A percentile compares a stretch with the other conserved stretches of the same genome.
Evolutionary conservation across 1,139 yeast species (phyloP).

Genomic region (Casaregolazyma lundiana): DNA sequence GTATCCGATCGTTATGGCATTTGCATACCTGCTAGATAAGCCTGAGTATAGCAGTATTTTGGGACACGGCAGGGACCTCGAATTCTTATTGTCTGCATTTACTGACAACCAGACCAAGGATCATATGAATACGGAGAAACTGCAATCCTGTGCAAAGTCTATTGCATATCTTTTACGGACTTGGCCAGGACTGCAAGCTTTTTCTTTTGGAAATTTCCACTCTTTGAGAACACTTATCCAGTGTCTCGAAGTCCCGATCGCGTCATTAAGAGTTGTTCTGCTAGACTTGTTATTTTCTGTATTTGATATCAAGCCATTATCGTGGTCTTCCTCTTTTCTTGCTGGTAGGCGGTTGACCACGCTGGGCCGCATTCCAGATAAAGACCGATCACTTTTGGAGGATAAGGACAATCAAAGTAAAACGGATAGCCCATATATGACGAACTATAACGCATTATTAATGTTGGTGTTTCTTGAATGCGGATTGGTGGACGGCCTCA

Average conservation of each 20-base stretch:
- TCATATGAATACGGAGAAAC: slow-evolving; percentile 46
- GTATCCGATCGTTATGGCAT: slow-evolving; percentile 49
- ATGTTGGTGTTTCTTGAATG: slow-evolving; percentile 52
- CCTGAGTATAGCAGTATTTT: slow-evolving; percentile 55
- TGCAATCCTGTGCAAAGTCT: slow-evolving; percentile 60
- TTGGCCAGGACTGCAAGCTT: slow-evolving; percentile 73
- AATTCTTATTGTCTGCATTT: slow-evolving; percentile 60
- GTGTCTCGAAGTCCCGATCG: slow-evolving; percentile 57
- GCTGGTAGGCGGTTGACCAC: slow-evolving; percentile 35
- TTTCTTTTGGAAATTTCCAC: slow-evolving; percentile 54
- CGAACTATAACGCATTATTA: slow-evolving; percentile 63
- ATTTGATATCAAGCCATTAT: slow-evolving; percentile 55
- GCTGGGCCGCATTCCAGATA: slow-evolving; percentile 25
- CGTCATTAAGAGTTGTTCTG: slow-evolving; percentile 54
- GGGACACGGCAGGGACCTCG: slow-evolving; percentile 60
- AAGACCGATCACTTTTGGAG: slow-evolving; percentile 12
- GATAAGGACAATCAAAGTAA: slow-evolving; percentile 7
- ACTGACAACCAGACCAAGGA: slow-evolving; percentile 49
- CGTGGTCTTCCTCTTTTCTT: slow-evolving; percentile 47
- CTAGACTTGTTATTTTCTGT: slow-evolving; percentile 70
- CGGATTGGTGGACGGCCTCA: slow-evolving; percentile 49
- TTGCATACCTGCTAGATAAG: slow-evolving; percentile 56
- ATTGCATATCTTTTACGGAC: slow-evolving; percentile 59
- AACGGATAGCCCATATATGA: slow-evolving; percentile 23
- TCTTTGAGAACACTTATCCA: slow-evolving; percentile 56